Evolutionary conservation across 345 rosid genomes (phyloP).

Genomic region (Lenwebbia sp.): DNA sequence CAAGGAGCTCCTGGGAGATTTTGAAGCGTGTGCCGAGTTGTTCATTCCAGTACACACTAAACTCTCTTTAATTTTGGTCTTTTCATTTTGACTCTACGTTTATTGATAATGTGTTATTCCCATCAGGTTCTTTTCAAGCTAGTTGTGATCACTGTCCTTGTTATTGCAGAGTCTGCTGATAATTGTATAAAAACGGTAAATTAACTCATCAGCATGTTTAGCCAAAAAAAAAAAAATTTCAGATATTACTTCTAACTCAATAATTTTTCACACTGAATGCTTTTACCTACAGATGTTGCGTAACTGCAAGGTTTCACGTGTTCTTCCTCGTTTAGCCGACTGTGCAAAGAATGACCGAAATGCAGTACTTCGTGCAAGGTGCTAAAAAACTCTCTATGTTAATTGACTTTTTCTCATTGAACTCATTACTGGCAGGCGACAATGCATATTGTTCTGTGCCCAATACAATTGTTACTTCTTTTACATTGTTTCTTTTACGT

Average conservation of each 20-base stretch:
- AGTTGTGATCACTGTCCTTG: slow-evolving; percentile 99
- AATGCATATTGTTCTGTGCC: not conserved
- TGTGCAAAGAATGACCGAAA: slow-evolving; percentile 87
- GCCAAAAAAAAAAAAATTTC: not conserved
- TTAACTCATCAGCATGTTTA: not conserved
- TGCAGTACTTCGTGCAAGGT: slow-evolving; percentile 95
- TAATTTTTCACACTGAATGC: slow-evolving; percentile 2
- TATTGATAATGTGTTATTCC: not conserved
- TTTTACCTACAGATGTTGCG: slow-evolving; percentile 69
- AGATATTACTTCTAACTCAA: not conserved
- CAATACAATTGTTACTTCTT: not conserved
- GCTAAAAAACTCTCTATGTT: not conserved
- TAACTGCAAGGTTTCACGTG: slow-evolving; percentile 90
- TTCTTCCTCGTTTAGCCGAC: slow-evolving; percentile 88
- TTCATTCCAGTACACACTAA: slow-evolving; percentile 60
- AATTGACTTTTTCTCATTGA: not conserved
- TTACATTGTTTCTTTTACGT: not conserved
- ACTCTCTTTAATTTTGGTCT: not conserved
- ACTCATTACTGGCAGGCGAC: not conserved
- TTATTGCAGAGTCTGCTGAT: slow-evolving; percentile 98
- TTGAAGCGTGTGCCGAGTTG: slow-evolving; percentile 89
- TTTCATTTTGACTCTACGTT: not conserved
- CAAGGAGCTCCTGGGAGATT: slow-evolving; percentile 97
- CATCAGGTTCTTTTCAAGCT: slow-evolving; percentile 98
- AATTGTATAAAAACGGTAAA: slow-evolving; percentile 95